phyloP scores from a whole-genome alignment of 2,329 filamentous ascomycete genomes.

The Botrytis fabae region DNA sequence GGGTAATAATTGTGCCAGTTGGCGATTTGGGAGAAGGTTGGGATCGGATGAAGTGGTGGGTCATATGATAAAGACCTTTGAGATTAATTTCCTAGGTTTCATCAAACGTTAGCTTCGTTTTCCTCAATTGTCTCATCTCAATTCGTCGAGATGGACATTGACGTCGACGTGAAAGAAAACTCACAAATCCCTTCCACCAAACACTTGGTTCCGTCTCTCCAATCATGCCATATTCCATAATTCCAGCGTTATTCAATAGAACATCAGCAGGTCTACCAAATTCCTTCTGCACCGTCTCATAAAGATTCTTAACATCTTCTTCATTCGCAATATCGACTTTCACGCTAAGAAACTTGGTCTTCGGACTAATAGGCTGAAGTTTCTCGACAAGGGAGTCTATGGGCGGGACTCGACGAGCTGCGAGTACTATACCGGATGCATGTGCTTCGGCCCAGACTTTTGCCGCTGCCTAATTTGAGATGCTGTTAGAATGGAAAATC shows the following conservation, averaged over 20 bases:
- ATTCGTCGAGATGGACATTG: not conserved
- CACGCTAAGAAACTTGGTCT: slow-evolving; percentile 26
- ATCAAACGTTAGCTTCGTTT: not conserved
- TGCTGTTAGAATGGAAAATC: not conserved
- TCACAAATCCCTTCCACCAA: slow-evolving; percentile 10
- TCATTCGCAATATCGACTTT: slow-evolving; percentile 30
- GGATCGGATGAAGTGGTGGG: slow-evolving; percentile 7
- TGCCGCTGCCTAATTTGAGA: slow-evolving; percentile 30
- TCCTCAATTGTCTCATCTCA: not conserved
- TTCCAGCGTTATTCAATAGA: slow-evolving; percentile 48
- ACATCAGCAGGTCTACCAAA: slow-evolving; percentile 41
- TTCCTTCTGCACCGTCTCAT: slow-evolving; percentile 25
- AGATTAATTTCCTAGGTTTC: slow-evolving; percentile 11
- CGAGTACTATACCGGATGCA: slow-evolving; percentile 39
- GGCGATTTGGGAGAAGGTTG: not conserved
- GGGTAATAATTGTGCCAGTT: slow-evolving; percentile 3
- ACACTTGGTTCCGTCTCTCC: not conserved
- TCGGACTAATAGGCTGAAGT: slow-evolving; percentile 23
- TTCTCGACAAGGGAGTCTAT: slow-evolving; percentile 26
- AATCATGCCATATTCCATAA: slow-evolving; percentile 38
- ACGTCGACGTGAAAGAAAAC: not conserved
- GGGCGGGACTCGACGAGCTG: slow-evolving; percentile 33
- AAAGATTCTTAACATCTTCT: slow-evolving; percentile 30
- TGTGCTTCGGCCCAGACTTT: slow-evolving; percentile 37
- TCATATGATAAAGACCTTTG: slow-evolving; percentile 19